A percentile compares a stretch with the other conserved stretches of the same genome.
Evolutionary conservation across 768 basidiomycete species (phyloP).

Genomic region (Leucocoprinus birnbaumii): DNA sequence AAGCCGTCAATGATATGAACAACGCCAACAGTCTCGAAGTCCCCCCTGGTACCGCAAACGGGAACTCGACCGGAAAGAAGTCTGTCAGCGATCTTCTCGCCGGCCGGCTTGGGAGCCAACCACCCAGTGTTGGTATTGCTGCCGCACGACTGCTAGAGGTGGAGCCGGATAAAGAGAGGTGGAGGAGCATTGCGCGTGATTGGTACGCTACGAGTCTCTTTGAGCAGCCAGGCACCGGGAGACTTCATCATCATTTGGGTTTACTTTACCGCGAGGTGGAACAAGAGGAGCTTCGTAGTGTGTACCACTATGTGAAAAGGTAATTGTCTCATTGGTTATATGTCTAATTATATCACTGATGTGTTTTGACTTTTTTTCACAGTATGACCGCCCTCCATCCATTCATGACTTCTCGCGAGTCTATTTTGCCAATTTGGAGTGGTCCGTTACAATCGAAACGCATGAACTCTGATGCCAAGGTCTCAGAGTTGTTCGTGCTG

Average conservation of each 20-base stretch:
- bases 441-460: constrained; percentile 68
- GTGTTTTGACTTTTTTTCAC: constrained; percentile 5
- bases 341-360: constrained; percentile 2
- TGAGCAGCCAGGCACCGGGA: constrained; percentile 90
- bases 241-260: constrained; percentile 93
- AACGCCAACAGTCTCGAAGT: constrained; percentile 18
- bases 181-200: constrained; percentile 84
- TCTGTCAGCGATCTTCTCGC: constrained; percentile 48
- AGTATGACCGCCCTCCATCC: constrained; percentile 93
- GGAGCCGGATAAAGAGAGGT: constrained; percentile 89
- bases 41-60: constrained; percentile 19
- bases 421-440: constrained; percentile 88
- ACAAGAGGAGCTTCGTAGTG: constrained; percentile 75
- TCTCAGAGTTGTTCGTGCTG: constrained; percentile 81
- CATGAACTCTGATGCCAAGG: constrained; percentile 68
- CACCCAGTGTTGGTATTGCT: constrained; percentile 79
- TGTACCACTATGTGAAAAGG: constrained; percentile 97
- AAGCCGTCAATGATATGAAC: constrained; percentile 50
- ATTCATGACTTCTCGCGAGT: constrained; percentile 85
- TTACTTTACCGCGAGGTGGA: constrained; percentile 82
- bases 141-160: constrained; percentile 82
- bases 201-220: constrained; percentile 91
- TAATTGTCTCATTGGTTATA: constrained; percentile 30
- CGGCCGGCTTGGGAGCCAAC: constrained; percentile 59
- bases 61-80: constrained; percentile 19